Conservation (phyloP, 345 rosid species). For the Ailanthus altissimus region DNA sequence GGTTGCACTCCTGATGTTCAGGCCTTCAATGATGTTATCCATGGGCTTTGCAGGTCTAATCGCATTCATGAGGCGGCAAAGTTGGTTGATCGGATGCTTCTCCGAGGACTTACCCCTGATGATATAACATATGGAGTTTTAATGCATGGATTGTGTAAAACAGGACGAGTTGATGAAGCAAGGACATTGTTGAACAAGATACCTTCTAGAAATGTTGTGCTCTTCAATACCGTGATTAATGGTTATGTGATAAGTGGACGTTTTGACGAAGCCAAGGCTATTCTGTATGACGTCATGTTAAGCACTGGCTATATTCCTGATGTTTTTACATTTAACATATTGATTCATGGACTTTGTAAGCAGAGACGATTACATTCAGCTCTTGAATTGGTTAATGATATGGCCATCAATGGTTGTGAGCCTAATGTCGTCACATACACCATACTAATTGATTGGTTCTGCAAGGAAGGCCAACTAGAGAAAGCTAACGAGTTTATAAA, state of each 20-base stretch:
- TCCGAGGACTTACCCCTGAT: conserved; percentile 70
- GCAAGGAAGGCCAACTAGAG: conserved; percentile 62
- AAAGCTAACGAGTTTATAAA: conserved; percentile 48
- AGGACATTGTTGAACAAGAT: conserved; percentile 53
- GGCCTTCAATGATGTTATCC: conserved; percentile 77
- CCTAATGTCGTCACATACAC: conserved; percentile 70
- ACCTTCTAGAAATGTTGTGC: conserved; percentile 47
- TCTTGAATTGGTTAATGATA: conserved; percentile 50
- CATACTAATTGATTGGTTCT: conserved; percentile 59
- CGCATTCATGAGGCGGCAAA: conserved; percentile 57
- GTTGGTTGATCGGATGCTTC: conserved; percentile 75
- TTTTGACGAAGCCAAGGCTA: conserved; percentile 63
- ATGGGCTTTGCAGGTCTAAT: conserved; percentile 61
- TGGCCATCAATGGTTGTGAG: conserved; percentile 54
- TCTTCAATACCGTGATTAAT: conserved; percentile 65
- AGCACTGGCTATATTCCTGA: conserved; percentile 46
- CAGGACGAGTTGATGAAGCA: conserved; percentile 71
- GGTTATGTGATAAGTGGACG: conserved; percentile 64
- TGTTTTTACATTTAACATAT: conserved; percentile 62
- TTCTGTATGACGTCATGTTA: conserved; percentile 44
- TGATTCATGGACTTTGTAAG: conserved; percentile 71
- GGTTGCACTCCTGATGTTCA: conserved; percentile 76
- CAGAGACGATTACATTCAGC: conserved; percentile 64
- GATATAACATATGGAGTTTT: conserved; percentile 64
- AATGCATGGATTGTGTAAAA: conserved; percentile 65